phyloP scores from a whole-genome alignment of 768 basidiomycete genomes.

The Suillus variegatus region DNA sequence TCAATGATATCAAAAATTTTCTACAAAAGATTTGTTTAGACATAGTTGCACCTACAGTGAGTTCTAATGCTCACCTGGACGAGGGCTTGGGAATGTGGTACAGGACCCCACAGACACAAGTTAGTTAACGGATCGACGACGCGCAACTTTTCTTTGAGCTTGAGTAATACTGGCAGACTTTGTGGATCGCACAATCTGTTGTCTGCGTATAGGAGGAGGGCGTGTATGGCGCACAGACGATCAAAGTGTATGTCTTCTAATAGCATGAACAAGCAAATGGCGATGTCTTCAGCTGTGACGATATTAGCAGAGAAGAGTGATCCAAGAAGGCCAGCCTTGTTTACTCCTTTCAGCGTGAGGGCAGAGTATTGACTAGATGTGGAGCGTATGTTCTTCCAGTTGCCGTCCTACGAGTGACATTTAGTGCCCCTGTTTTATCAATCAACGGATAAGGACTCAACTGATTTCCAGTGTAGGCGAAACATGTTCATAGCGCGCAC shows the following conservation, averaged over 20 bases:
- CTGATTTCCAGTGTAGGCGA: conserved; percentile 15
- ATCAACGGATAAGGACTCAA: neutral
- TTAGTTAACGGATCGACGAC: conserved; percentile 14
- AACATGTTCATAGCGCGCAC: conserved; percentile 12
- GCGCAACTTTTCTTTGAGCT: conserved; percentile 22
- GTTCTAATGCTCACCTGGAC: conserved; percentile 19
- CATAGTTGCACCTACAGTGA: neutral
- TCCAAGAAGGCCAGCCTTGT: conserved; percentile 35
- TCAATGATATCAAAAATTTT: conserved; percentile 30
- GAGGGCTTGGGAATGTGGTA: conserved; percentile 17
- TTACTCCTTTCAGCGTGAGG: conserved; percentile 21
- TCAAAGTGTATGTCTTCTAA: conserved; percentile 21
- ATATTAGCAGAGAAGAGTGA: conserved; percentile 31
- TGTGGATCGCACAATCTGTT: conserved; percentile 32
- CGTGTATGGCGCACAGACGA: conserved; percentile 37
- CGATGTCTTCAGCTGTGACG: conserved; percentile 26
- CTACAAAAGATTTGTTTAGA: conserved; percentile 17
- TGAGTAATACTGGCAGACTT: conserved; percentile 17
- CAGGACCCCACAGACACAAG: conserved; percentile 23
- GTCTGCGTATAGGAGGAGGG: conserved; percentile 33
- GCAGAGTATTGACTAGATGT: conserved; percentile 4
- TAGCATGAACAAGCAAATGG: conserved; percentile 30
- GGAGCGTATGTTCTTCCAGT: conserved; percentile 9
- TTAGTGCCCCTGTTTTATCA: neutral
- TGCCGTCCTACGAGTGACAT: conserved; percentile 17